phyloP scores from a whole-genome alignment of 768 basidiomycete species.

The Collybia nuda region DNA sequence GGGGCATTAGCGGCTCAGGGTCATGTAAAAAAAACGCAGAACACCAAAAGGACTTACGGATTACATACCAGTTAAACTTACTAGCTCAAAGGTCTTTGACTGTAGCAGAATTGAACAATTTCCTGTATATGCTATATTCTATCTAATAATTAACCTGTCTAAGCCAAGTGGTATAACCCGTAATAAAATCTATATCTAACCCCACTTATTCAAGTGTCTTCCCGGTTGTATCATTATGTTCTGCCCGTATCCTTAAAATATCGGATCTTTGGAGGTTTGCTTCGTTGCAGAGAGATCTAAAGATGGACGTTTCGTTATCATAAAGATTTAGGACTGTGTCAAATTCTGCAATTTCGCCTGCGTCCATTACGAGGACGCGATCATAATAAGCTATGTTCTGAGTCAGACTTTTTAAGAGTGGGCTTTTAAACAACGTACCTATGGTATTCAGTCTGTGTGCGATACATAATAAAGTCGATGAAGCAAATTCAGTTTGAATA shows the following conservation, averaged over 20 bases:
- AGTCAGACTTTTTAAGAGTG: constrained; percentile 3
- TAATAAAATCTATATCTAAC: too few species aligned
- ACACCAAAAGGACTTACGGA: too few species aligned
- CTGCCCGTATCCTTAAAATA: constrained; percentile 1
- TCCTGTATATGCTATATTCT: too few species aligned
- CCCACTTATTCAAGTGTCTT: too few species aligned
- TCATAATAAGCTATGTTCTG: constrained; percentile 52
- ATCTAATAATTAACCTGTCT: too few species aligned
- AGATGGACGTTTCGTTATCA: constrained; percentile 58
- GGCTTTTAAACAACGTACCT: not conserved
- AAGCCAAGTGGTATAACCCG: too few species aligned
- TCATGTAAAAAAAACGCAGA: too few species aligned
- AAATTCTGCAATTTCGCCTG: constrained; percentile 65
- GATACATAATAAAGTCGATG: constrained; percentile 55
- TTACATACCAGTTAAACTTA: too few species aligned
- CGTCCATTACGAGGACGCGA: constrained; percentile 68
- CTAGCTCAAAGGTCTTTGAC: too few species aligned
- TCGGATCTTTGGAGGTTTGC: constrained; percentile 38
- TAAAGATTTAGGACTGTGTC: constrained; percentile 68
- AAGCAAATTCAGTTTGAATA: constrained; percentile 59
- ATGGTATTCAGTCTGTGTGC: constrained; percentile 39
- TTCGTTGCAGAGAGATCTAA: constrained; percentile 66
- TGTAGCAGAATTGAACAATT: too few species aligned
- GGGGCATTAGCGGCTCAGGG: too few species aligned
- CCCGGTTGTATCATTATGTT: not conserved